Evolutionary conservation across 331 rosid species (phyloP), one percentile per base, ranked within the genome.

Genomic region (Phaseolus coccineus): DNA sequence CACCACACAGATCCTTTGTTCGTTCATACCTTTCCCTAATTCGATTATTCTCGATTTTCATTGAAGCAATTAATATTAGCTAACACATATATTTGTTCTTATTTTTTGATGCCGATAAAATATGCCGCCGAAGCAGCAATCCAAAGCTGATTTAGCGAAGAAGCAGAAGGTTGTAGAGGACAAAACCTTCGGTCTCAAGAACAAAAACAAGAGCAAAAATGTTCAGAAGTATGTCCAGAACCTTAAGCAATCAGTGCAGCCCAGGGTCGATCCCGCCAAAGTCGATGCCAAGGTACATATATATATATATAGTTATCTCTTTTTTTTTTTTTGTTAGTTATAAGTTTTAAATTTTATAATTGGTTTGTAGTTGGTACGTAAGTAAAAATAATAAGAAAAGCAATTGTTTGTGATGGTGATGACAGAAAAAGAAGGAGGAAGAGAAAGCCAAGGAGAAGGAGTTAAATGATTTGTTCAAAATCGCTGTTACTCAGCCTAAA

Each of bases 91-190:
- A 66, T 3, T 4, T 64, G 3, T 12, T 47, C 35, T 70, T 3
- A 48, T 2, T 71, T 71, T 79, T 80, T 70, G 71, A 82, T 82
- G 87, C 88, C 70, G 83, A 85, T 77, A 40, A 28, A 75, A 80
- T 77, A 96, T 96, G 98, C 98, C 98, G 78, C 99, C 98, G 3
- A 96, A 93, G 87, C 97, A 88, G 86, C 92, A 85, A 82, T 79
- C 96, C 0, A 96, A 93, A 78, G 82, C 91, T 74, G 99, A 96
- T 59, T 0, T 89, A 84, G 98, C 99, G 46, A 96, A 96, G 94
- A 96, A 96, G 94, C 98, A 93, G 98, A 96, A 93, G 88, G 16
- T 91, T 67, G 96, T 93, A 30, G 99, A 96, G 84, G 99, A 96
- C 87, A 96, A 96, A 87, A 96, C 99, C 47, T 96, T 96, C 75